phyloP scores from a whole-genome alignment of 2,329 filamentous ascomycete species.

The Bipolaris oryzae region DNA sequence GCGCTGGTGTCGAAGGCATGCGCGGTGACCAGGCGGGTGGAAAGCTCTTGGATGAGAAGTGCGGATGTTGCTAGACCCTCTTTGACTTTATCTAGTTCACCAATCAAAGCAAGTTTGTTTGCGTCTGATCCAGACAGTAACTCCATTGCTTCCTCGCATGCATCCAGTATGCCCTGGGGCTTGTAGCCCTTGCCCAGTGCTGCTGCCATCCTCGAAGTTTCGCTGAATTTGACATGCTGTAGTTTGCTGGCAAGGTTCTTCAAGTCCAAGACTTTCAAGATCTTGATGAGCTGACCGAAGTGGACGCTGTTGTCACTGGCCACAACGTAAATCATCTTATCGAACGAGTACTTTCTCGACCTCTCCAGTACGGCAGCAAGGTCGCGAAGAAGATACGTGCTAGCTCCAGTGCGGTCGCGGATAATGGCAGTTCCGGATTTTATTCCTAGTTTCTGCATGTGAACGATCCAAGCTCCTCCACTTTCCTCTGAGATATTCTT shows the following conservation, averaged over 20 bases:
- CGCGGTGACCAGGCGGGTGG: conserved; percentile 25
- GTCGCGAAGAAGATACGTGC: conserved; percentile 77
- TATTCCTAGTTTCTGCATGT: conserved; percentile 74
- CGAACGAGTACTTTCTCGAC: conserved; percentile 66
- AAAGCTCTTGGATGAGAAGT: conserved; percentile 38
- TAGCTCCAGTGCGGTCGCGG: conserved; percentile 75
- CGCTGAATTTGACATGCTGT: conserved; percentile 77
- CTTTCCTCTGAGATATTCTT: conserved; percentile 71
- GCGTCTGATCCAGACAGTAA: conserved; percentile 22
- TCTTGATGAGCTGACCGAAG: conserved; percentile 76
- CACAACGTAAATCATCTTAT: conserved; percentile 82
- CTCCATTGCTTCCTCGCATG: conserved; percentile 29
- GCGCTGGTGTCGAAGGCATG: conserved; percentile 35
- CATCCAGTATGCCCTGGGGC: conserved; percentile 70
- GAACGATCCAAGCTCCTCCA: conserved; percentile 73
- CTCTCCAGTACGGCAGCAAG: conserved; percentile 75
- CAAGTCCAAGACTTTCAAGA: conserved; percentile 73
- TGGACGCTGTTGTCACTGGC: conserved; percentile 75
- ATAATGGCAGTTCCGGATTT: conserved; percentile 73
- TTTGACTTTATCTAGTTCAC: conserved; percentile 15
- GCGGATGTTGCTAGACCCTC: conserved; percentile 29
- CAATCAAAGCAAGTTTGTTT: conserved; percentile 28
- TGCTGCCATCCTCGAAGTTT: conserved; percentile 58
- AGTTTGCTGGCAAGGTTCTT: conserved; percentile 70
- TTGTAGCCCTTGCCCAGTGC: conserved; percentile 67